Conservation (phyloP, 163 green algal species). For the Scenedesmus sp. region DNA sequence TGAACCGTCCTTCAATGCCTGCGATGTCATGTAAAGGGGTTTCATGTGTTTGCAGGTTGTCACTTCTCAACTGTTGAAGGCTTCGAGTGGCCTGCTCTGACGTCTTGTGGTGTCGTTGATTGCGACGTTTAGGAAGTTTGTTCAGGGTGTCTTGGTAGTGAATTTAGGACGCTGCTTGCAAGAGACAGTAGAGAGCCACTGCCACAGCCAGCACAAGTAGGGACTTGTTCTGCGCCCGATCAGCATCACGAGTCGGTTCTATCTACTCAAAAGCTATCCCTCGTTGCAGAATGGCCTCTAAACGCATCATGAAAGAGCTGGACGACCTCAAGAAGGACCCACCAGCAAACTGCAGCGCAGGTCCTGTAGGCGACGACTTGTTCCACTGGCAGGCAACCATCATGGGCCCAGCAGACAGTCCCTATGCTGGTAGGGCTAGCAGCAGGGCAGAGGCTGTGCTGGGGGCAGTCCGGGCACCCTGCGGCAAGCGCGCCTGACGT, state of each 20-base stretch:
- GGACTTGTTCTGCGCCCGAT: neutral
- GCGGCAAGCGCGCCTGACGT: constrained; percentile 15
- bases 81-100: neutral
- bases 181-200: constrained; percentile 19
- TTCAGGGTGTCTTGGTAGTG: neutral
- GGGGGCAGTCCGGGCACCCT: neutral
- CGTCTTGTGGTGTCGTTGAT: neutral
- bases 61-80: neutral
- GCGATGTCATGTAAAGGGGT: neutral
- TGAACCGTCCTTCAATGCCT: neutral
- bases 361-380: constrained; percentile 93
- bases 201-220: constrained; percentile 16
- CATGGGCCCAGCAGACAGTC: constrained; percentile 79
- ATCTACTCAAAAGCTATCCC: neutral
- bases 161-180: neutral
- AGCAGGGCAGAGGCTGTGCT: constrained; percentile 1
- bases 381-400: constrained; percentile 99
- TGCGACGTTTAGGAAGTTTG: neutral
- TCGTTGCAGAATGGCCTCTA: constrained; percentile 63
- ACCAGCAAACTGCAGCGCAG: constrained; percentile 83
- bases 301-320: constrained; percentile 73
- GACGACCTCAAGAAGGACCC: constrained; percentile 59
- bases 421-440: constrained; percentile 49
- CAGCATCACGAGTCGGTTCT: neutral
- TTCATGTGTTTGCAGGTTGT: neutral